A percentile compares a stretch with the other conserved stretches of the same genome.
Evolutionary conservation across 345 rosid genomes (phyloP).

Genomic region (Populus euphratica): DNA sequence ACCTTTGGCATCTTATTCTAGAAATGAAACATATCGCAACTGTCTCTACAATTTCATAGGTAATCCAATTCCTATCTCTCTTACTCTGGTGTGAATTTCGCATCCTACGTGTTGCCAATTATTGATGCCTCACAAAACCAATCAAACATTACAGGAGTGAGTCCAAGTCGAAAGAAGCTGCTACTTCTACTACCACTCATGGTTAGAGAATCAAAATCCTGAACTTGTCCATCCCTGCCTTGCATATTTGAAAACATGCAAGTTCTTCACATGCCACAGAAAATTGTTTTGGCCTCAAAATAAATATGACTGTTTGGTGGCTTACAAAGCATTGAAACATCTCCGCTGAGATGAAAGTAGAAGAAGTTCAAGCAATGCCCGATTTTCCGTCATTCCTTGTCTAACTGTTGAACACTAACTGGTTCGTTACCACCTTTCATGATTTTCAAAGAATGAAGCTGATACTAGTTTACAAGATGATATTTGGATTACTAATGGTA

Average conservation of each 20-base stretch:
- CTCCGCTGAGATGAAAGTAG: neutral
- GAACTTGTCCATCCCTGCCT: too few relatives aligned
- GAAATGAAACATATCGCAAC: neutral
- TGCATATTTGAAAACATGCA: too few relatives aligned
- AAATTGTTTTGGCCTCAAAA: too few relatives aligned
- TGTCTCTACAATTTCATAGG: neutral
- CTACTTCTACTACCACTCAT: too few relatives aligned
- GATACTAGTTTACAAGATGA: neutral
- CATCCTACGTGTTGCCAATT: neutral
- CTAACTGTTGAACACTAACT: neutral
- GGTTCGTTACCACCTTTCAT: neutral
- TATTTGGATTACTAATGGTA: too few relatives aligned
- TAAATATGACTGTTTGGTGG: too few relatives aligned
- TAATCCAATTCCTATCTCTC: neutral
- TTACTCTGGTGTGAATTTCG: neutral
- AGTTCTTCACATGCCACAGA: constrained; percentile 20
- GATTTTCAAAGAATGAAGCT: neutral
- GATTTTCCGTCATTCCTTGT: neutral
- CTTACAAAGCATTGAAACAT: neutral
- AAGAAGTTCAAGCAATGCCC: neutral
- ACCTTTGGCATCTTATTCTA: neutral
- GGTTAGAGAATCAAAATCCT: too few relatives aligned
- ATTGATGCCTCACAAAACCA: neutral
- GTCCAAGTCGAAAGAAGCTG: neutral
- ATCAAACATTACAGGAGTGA: neutral